Conservation (phyloP, 352 stramenopile species). For the Pythium biforme region DNA sequence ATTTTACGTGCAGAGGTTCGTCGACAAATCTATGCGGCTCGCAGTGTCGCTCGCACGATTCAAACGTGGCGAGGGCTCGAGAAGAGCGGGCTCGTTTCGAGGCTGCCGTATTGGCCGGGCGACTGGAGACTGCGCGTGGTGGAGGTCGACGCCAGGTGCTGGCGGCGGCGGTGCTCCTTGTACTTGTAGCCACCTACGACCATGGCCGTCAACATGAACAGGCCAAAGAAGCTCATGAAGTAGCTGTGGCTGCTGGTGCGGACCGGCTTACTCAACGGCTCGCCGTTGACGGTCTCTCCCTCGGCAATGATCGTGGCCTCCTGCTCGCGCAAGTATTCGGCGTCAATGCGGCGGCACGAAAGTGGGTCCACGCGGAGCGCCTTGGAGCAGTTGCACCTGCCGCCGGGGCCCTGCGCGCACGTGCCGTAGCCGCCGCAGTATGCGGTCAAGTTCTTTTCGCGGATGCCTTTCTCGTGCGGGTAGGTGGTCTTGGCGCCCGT, state of each 20-base stretch:
- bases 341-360: conserved; percentile 66
- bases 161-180: conserved; percentile 30
- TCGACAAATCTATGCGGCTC: neutral
- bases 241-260: neutral
- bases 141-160: conserved; percentile 32
- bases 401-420: conserved; percentile 52
- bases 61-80: conserved; percentile 13
- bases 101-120: conserved; percentile 44
- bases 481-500: conserved; percentile 56
- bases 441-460: conserved; percentile 53
- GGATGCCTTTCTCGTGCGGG: conserved; percentile 54
- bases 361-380: conserved; percentile 41
- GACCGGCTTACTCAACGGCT: neutral
- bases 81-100: conserved; percentile 29
- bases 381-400: conserved; percentile 52
- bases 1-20: conserved; percentile 3
- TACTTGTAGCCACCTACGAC: conserved; percentile 33
- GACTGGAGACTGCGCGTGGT: conserved; percentile 17
- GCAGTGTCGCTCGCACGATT: neutral
- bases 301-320: conserved; percentile 10
- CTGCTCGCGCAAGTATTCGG: conserved; percentile 37
- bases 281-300: neutral
- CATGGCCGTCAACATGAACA: conserved; percentile 11
- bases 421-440: conserved; percentile 70
- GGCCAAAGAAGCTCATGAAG: conserved; percentile 16